phyloP scores from a whole-genome alignment of 352 stramenopile genomes.

The Globisporangium lucens region DNA sequence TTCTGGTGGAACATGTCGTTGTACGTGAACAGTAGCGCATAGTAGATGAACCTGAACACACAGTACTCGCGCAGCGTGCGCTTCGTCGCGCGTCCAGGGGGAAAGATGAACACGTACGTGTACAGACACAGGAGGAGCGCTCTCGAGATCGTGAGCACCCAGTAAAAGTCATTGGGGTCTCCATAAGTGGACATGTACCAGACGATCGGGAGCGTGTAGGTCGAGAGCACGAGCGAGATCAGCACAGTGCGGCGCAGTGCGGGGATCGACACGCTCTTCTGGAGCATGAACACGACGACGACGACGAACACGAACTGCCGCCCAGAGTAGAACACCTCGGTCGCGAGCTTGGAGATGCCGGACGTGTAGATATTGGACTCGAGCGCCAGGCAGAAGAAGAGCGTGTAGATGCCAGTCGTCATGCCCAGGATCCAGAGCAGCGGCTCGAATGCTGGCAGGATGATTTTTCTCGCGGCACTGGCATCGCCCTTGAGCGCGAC shows the following conservation, averaged over 20 bases:
- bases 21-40: constrained; percentile 28
- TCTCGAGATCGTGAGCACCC: constrained; percentile 15
- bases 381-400: constrained; percentile 39
- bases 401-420: constrained; percentile 23
- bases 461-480: constrained; percentile 42
- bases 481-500: constrained; percentile 29
- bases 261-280: constrained; percentile 63
- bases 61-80: constrained; percentile 4
- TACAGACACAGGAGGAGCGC: constrained; percentile 30
- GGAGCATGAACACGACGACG: constrained; percentile 44
- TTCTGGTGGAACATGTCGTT: constrained; percentile 32
- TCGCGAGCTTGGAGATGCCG: constrained; percentile 26
- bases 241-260: constrained; percentile 37
- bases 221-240: constrained; percentile 39
- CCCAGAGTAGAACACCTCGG: constrained; percentile 38
- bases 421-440: constrained; percentile 46
- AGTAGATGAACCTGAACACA: constrained; percentile 20
- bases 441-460: constrained; percentile 71
- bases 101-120: constrained; percentile 16
- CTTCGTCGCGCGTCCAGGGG: neutral
- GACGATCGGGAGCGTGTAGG: constrained; percentile 28
- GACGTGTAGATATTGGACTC: constrained; percentile 27
- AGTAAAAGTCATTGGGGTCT: neutral
- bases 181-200: constrained; percentile 12
- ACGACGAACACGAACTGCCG: constrained; percentile 59